phyloP scores from a whole-genome alignment of 441 rosid species.

The Omphalea diandra region DNA sequence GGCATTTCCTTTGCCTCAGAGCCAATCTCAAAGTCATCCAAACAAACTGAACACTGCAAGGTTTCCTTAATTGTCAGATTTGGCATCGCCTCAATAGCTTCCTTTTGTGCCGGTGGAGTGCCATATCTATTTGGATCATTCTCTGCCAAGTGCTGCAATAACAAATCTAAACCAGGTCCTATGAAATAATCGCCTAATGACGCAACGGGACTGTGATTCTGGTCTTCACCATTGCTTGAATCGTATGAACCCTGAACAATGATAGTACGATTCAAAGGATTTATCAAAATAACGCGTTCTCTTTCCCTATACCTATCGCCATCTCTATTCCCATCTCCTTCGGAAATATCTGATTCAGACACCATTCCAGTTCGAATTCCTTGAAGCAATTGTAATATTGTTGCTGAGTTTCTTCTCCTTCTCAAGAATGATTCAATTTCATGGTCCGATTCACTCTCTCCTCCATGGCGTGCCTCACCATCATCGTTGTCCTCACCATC shows the following conservation, averaged over 20 bases:
- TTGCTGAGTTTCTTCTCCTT: conserved; percentile 68
- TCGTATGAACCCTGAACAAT: conserved; percentile 57
- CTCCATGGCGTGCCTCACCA: conserved; percentile 36
- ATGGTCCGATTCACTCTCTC: conserved; percentile 54
- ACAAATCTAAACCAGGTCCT: conserved; percentile 69
- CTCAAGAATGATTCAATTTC: conserved; percentile 67
- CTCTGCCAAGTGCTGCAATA: conserved; percentile 71
- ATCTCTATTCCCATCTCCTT: conserved; percentile 43
- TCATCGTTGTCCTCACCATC: conserved; percentile 47
- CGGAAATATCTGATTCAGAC: conserved; percentile 57
- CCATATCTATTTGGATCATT: conserved; percentile 78
- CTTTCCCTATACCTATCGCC: conserved; percentile 46
- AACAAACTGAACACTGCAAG: conserved; percentile 72
- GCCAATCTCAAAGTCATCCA: conserved; percentile 65
- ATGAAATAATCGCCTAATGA: conserved; percentile 70
- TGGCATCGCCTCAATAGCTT: conserved; percentile 52
- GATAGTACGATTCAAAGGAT: conserved; percentile 65
- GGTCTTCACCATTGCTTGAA: conserved; percentile 34
- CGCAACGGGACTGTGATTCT: conserved; percentile 42
- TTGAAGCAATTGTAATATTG: conserved; percentile 68
- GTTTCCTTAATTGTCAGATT: conserved; percentile 44
- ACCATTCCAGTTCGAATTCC: conserved; percentile 66
- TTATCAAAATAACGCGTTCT: conserved; percentile 61
- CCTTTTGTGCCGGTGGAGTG: conserved; percentile 69
- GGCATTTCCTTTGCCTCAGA: conserved; percentile 70